Evolutionary conservation across 768 basidiomycete genomes (phyloP), one percentile per base, ranked within the genome.

Genomic region (Serpula lacrymans): DNA sequence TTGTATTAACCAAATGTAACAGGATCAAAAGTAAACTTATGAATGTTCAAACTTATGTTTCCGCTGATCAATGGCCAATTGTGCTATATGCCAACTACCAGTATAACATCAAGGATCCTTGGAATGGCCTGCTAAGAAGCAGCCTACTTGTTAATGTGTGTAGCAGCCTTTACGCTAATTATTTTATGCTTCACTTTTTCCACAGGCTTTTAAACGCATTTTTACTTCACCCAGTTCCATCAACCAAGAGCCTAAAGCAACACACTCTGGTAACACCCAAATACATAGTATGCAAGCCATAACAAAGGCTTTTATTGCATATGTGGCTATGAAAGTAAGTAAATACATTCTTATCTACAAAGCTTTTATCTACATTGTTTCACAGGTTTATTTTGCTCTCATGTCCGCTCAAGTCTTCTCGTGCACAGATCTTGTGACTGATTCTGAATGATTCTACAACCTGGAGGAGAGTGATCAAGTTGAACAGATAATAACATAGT

Each of bases 221-320:
- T 60, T 60, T 24, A 60, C 53, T 1, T 58, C 52, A 1, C 57
- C 59, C 1, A 59, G 57, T 30, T 57, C 55, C 5, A 53, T 57
- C 3, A 47, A 58, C 9, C 49, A 51, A 20, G 54, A 52, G 29
- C 24, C 43, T 8, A 41, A 36, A 13, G 49, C 46, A 7, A 53
- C 49, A 6, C 41, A 36, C 4, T 52, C 38, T 7, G 37, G 48
- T 7, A 49, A 49, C 39, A 41, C 45, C 2, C 16, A 26, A 6
- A 47, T 48, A 16, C 50, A 51, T 21, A 43, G 47, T 4, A 48
- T 51, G 47, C 41, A 28, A 8, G 5, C 14, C n/a, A 45, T 51
- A 14, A 49, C 45, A 17, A 25, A 13, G 4, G 47, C 45, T n/a
- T 49, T 42, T 8, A 28, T 52, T 17, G 47, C 41, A 21, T 52